A percentile compares a stretch with the other conserved stretches of the same genome.
Conservation (phyloP, 2,329 filamentous ascomycete genomes). For the Alternaria arborescens region DNA sequence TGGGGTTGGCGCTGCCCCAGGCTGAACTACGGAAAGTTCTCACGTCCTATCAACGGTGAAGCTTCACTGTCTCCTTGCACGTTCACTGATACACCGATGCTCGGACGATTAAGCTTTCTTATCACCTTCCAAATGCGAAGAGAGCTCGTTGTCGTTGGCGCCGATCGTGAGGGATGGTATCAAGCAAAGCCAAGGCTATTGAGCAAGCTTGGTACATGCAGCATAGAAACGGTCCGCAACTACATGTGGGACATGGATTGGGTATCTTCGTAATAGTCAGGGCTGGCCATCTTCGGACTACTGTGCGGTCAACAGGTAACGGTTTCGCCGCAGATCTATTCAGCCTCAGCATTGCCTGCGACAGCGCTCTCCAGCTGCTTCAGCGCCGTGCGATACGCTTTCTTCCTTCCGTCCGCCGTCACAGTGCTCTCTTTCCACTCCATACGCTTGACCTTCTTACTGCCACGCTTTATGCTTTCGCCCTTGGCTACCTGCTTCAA, state of each 20-base stretch:
- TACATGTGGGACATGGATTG: constrained; percentile 3
- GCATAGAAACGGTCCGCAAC: neutral
- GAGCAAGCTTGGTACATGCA: constrained; percentile 24
- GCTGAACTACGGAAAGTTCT: neutral
- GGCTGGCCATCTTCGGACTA: neutral
- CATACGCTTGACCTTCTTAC: constrained; percentile 56
- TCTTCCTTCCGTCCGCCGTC: constrained; percentile 50
- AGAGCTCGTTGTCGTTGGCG: neutral
- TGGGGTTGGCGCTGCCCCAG: neutral
- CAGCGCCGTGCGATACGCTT: constrained; percentile 63
- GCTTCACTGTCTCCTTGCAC: neutral
- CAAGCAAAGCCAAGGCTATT: constrained; percentile 19
- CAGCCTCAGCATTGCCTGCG: constrained; percentile 32
- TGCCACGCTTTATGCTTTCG: constrained; percentile 59
- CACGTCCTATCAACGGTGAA: neutral
- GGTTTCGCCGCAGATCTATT: constrained; percentile 4
- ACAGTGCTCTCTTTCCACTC: constrained; percentile 54
- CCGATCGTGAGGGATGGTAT: neutral
- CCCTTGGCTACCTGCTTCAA: constrained; percentile 78
- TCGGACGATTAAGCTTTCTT: neutral
- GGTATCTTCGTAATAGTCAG: constrained; percentile 1
- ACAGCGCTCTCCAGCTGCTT: constrained; percentile 70
- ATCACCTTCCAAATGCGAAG: neutral
- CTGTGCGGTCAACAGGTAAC: neutral
- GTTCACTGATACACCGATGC: neutral